Percentiles rank a stretch among this genome's conserved stretches.
Conservation (phyloP, 1,284 basidiomycete genomes). For the Bondarzewia mesenterica region DNA sequence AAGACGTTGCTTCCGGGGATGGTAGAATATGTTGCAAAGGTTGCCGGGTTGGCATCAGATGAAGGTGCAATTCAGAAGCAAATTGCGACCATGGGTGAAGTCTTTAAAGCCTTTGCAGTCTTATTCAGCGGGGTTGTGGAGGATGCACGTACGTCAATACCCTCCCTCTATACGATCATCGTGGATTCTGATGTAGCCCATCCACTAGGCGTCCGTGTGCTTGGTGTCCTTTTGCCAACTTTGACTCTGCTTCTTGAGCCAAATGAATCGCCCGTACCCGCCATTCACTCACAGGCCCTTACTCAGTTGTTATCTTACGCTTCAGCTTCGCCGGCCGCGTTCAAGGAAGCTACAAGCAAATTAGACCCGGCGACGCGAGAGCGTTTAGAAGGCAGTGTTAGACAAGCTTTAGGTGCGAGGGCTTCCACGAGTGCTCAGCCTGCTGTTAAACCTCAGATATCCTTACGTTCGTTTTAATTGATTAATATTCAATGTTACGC, state of each 20-base stretch:
- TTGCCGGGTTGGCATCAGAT: constrained; percentile 52
- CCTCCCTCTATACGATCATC: constrained; percentile 5
- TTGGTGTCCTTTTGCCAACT: constrained; percentile 77
- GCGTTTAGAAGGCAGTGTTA: too few relatives aligned
- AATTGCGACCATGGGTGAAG: constrained; percentile 62
- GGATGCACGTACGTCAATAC: constrained; percentile 48
- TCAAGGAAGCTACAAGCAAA: constrained; percentile 17
- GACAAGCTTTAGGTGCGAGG: too few relatives aligned
- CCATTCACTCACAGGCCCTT: constrained; percentile 49
- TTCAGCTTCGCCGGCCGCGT: neutral
- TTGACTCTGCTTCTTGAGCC: constrained; percentile 69
- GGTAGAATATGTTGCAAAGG: constrained; percentile 69
- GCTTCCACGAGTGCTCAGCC: too few relatives aligned
- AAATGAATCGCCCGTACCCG: constrained; percentile 58
- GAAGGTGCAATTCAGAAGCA: constrained; percentile 45
- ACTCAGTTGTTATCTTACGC: neutral
- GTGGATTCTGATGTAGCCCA: neutral
- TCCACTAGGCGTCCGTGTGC: constrained; percentile 51
- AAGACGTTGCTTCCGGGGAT: constrained; percentile 73
- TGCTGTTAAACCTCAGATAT: too few relatives aligned
- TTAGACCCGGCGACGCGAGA: neutral
- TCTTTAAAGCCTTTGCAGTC: constrained; percentile 72
- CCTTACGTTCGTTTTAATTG: too few relatives aligned
- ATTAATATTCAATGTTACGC: too few relatives aligned
- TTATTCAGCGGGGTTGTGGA: constrained; percentile 55